Conservation (phyloP, 192 early-diverging fungal genomes). For the Blastocladiella britannica region DNA sequence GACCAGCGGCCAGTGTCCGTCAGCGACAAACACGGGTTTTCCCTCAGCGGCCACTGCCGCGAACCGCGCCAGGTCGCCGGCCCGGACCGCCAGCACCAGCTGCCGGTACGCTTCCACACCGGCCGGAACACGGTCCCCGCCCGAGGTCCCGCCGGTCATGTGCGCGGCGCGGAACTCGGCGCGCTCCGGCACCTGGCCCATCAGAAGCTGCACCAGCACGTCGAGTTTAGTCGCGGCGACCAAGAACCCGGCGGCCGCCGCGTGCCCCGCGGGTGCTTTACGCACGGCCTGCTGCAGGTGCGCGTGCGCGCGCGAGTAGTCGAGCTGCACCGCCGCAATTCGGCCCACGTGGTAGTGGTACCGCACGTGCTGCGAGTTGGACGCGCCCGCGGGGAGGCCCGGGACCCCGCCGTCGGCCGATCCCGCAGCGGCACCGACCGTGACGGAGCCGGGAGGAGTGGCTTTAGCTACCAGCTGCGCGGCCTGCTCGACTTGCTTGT, state of each 20-base stretch:
- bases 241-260: slow-evolving; percentile 76
- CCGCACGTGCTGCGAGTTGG: slow-evolving; percentile 80
- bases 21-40: slow-evolving; percentile 52
- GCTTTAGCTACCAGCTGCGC: slow-evolving; percentile 88
- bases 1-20: slow-evolving; percentile 80
- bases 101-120: background rate
- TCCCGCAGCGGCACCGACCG: no score
- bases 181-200: slow-evolving; percentile 96
- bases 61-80: slow-evolving; percentile 87
- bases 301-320: slow-evolving; percentile 79
- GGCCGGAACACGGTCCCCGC: no score
- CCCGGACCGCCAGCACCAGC: slow-evolving; percentile 49
- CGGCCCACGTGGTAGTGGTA: slow-evolving; percentile 93
- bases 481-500: slow-evolving; percentile 93
- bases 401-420: no score
- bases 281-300: slow-evolving; percentile 82
- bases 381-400: slow-evolving; percentile 65
- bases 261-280: slow-evolving; percentile 70
- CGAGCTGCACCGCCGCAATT: slow-evolving; percentile 94
- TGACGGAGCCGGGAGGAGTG: no score
- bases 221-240: slow-evolving; percentile 79
- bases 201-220: slow-evolving; percentile 91
- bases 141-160: no score
- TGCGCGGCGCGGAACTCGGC: slow-evolving; percentile 50
- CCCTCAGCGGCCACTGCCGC: slow-evolving; percentile 62